These are phyloP conservation scores for Scheffersomyces segobiensis DNA, from an alignment of 1,139 yeast species.

Conservation along the genomic window DNA sequence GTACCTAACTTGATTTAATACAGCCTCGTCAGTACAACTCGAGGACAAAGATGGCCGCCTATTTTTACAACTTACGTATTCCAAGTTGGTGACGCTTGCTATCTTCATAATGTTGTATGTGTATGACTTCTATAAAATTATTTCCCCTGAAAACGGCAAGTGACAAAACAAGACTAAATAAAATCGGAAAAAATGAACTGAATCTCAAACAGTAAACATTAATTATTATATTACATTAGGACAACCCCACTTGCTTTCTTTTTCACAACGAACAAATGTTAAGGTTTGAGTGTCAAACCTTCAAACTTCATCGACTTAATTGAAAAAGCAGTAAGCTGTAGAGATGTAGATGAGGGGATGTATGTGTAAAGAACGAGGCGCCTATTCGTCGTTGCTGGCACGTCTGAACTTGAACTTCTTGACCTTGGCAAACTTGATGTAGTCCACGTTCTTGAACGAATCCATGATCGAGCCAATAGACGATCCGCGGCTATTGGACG, in stretches of 20 bases:
- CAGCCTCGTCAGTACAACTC: not conserved
- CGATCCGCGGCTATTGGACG: constrained; percentile 17
- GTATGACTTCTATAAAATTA: not conserved
- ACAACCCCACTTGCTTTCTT: not conserved
- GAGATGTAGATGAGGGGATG: not conserved
- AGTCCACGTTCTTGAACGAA: constrained; percentile 18
- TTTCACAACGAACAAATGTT: not conserved
- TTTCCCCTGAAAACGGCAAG: not conserved
- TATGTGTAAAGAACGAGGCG: not conserved
- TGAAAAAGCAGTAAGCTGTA: not conserved
- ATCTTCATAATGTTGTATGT: not conserved
- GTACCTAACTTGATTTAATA: not conserved
- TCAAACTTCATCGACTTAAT: not conserved
- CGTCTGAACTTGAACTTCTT: constrained; percentile 20
- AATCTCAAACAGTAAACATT: not conserved
- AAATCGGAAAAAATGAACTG: not conserved
- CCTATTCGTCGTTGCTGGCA: constrained; percentile 14
- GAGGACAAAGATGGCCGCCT: not conserved
- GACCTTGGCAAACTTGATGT: constrained; percentile 19
- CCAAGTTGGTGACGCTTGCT: not conserved
- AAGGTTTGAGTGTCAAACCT: not conserved
- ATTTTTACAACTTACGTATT: not conserved
- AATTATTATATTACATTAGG: not conserved
- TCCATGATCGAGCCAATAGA: constrained; percentile 25
- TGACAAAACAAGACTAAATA: not conserved